Conservation (phyloP, 495 filamentous ascomycete genomes). For the Aspergillus sclerotioniger region DNA sequence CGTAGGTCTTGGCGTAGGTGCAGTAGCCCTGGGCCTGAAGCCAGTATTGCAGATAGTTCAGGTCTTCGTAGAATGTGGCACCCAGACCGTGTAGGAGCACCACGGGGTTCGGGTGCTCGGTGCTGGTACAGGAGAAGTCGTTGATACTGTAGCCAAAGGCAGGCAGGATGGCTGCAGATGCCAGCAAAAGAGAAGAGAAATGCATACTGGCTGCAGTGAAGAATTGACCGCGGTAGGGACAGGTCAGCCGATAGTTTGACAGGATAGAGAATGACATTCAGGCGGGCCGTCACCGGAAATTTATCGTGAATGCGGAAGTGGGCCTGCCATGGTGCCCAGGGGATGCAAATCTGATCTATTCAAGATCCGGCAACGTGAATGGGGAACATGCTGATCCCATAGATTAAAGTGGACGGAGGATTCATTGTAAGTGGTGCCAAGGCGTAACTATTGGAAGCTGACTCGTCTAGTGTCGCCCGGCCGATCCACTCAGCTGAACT, state of each 20-base stretch:
- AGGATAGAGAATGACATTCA: background rate
- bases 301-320: too few relatives aligned
- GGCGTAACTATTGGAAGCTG: too few relatives aligned
- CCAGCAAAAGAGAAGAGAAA: background rate
- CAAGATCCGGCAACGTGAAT: too few relatives aligned
- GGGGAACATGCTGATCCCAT: too few relatives aligned
- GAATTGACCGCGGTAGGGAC: background rate
- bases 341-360: too few relatives aligned
- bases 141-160: conserved; percentile 30
- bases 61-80: conserved; percentile 50
- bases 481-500: too few relatives aligned
- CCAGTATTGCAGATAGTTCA: conserved; percentile 51
- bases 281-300: background rate
- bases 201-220: conserved; percentile 22
- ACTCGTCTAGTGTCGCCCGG: too few relatives aligned
- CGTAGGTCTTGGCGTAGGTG: conserved; percentile 53
- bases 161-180: conserved; percentile 17
- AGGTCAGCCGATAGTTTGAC: too few relatives aligned
- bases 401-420: too few relatives aligned
- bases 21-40: conserved; percentile 51
- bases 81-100: conserved; percentile 54
- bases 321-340: too few relatives aligned
- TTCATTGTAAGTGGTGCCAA: too few relatives aligned
- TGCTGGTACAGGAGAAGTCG: conserved; percentile 40
- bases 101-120: conserved; percentile 44